Base-by-base conservation (phyloP, 306 rosid species). In the Rosa rugosa region DNA sequence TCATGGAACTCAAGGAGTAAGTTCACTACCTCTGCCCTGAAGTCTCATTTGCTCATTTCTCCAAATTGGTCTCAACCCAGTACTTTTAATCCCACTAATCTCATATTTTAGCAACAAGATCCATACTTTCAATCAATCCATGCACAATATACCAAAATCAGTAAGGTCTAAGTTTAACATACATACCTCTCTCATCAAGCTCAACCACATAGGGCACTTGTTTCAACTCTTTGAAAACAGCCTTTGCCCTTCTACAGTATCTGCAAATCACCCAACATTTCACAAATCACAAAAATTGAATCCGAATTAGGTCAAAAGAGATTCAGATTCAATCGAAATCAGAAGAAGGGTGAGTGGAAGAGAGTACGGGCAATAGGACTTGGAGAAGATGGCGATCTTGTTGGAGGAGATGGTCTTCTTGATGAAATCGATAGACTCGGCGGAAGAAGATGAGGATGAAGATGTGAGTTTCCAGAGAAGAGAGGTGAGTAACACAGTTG, bases 331-430 rank as follows among this genome's bases (percentile, higher is more conserved):
- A 56, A 56, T 20, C 14, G 17, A 31, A 31, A 31, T 31, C 36
- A 31, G 3, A 31, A 31, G 34, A 31, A 31, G 36, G 36, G 36
- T 31, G 36, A 31, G 36, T 11, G 17, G 54, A 11, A 17, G 47
- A 25, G 71, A 84, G 8, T 75, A 95, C 99, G 94, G 98, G 92
- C 99, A 95, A 76, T 95, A 95, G 79, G 98, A 88, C 82, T 95
- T 95, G 80, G 99, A 95, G 78, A 95, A 95, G 80, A 95, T 91
- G 85, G 86, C 98, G 83, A 92, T 88, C 44, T 85, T 83, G 91
- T 92, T 89, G 51, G 96, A 90, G 49, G 85, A 47, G 57, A 95
- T 78, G 83, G 98, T 90, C 25, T 91, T 93, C 78, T 83, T 87
- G 78, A 95, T 85, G 83, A 95, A 95, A 42, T 75, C 87, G 64